phyloP scores from a whole-genome alignment of 2,329 filamentous ascomycete genomes.

The Pseudonectria buxi region DNA sequence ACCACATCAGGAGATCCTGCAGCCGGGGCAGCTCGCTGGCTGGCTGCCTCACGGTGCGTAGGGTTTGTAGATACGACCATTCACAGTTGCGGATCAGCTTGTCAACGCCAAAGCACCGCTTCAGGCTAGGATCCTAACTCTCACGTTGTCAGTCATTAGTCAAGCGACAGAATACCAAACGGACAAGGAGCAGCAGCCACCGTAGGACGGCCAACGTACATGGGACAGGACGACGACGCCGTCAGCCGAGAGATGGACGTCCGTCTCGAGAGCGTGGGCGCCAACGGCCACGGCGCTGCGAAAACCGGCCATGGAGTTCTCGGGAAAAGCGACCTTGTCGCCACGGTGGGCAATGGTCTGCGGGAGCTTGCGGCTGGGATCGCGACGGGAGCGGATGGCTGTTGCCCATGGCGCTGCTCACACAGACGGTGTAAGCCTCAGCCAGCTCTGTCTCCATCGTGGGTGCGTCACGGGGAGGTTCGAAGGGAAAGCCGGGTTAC shows the following conservation, averaged over 20 bases:
- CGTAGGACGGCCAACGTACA: conserved; percentile 40
- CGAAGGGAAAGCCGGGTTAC: too few relatives aligned
- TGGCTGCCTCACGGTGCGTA: conserved; percentile 62
- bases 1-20: conserved; percentile 64
- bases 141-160: too few relatives aligned
- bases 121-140: conserved; percentile 62
- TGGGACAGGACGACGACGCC: conserved; percentile 80
- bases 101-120: conserved; percentile 74
- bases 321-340: conserved; percentile 70
- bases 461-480: too few relatives aligned
- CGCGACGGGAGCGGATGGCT: conserved; percentile 23
- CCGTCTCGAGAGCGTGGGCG: conserved; percentile 79
- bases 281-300: conserved; percentile 64
- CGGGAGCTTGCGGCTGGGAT: conserved; percentile 38
- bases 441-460: too few relatives aligned
- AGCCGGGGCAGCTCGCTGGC: conserved; percentile 68
- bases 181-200: too few relatives aligned
- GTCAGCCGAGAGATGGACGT: conserved; percentile 76
- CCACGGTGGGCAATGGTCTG: conserved; percentile 74
- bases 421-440: not conserved
- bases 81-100: conserved; percentile 67
- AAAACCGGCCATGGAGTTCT: conserved; percentile 82
- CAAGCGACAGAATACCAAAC: not conserved
- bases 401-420: conserved; percentile 27
- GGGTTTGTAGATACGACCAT: conserved; percentile 63